Evolutionary conservation across 768 basidiomycete genomes (phyloP).

Genomic region (Obba rivulosa): DNA sequence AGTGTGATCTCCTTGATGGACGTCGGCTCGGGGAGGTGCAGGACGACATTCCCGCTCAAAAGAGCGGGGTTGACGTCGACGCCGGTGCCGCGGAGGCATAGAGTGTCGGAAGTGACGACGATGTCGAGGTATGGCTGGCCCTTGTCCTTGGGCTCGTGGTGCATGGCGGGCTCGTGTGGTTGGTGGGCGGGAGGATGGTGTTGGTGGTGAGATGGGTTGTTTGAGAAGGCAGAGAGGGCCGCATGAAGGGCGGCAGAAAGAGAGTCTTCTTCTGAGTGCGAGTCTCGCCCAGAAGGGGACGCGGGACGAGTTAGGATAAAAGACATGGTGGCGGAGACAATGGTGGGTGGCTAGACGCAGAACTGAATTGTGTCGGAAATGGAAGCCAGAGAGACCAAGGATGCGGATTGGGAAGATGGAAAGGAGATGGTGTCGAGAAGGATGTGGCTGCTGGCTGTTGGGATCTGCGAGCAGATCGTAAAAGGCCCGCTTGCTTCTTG

Average conservation of each 20-base stretch:
- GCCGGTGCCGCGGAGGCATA: constrained; percentile 75
- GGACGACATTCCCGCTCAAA: constrained; percentile 75
- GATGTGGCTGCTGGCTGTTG: too few relatives aligned
- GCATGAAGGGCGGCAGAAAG: constrained; percentile 34
- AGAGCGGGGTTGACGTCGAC: constrained; percentile 77
- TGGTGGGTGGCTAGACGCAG: not conserved
- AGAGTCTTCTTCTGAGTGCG: constrained; percentile 29
- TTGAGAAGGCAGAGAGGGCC: constrained; percentile 26
- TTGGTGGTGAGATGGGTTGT: constrained; percentile 8
- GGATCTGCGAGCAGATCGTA: not conserved
- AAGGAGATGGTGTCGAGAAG: not conserved
- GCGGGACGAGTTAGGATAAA: constrained; percentile 30
- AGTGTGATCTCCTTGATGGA: constrained; percentile 82
- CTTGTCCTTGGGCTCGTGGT: constrained; percentile 32
- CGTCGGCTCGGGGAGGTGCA: constrained; percentile 77
- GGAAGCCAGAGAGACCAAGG: not conserved
- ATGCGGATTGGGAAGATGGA: not conserved
- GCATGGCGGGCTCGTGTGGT: constrained; percentile 29
- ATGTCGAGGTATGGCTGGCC: constrained; percentile 64
- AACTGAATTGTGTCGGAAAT: constrained; percentile 1
- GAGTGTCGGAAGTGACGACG: constrained; percentile 59
- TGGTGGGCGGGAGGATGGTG: constrained; percentile 8
- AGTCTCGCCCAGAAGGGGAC: constrained; percentile 21
- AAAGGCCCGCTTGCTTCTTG: not conserved
- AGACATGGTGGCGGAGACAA: constrained; percentile 22